Conservation (phyloP, 2,329 filamentous ascomycete species). For the Nothomitra cinnamomea region DNA sequence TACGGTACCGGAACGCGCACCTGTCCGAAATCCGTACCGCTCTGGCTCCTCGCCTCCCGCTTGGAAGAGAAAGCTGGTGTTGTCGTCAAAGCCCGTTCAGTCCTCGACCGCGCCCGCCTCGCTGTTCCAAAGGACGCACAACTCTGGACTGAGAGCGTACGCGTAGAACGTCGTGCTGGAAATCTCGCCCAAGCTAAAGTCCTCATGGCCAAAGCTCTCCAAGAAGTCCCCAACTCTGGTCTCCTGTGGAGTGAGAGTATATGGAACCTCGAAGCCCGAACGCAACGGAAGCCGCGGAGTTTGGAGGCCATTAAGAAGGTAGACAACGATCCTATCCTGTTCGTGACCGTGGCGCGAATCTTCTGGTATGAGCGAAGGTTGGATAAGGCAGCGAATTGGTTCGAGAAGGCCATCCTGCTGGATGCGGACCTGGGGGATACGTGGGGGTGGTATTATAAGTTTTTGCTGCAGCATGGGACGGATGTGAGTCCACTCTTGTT, state of each 20-base stretch:
- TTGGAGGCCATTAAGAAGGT: constrained; percentile 95
- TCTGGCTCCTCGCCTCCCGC: constrained; percentile 80
- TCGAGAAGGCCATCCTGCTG: constrained; percentile 81
- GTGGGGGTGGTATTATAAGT: constrained; percentile 98
- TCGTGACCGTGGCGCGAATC: constrained; percentile 82
- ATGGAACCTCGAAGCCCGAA: constrained; percentile 80
- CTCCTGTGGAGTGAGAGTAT: constrained; percentile 89
- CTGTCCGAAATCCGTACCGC: constrained; percentile 63
- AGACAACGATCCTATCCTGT: constrained; percentile 76
- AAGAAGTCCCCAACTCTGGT: constrained; percentile 77
- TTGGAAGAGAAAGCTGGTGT: constrained; percentile 75
- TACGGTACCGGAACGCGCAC: constrained; percentile 79
- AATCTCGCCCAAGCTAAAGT: constrained; percentile 73
- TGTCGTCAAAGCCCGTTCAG: constrained; percentile 79
- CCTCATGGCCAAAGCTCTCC: constrained; percentile 82
- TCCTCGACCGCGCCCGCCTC: constrained; percentile 79
- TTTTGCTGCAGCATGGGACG: constrained; percentile 79
- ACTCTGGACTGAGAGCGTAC: constrained; percentile 86
- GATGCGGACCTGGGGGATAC: constrained; percentile 80
- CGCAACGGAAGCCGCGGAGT: constrained; percentile 78
- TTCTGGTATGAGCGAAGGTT: constrained; percentile 89
- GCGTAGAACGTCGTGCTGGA: constrained; percentile 74
- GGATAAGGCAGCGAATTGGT: constrained; percentile 93
- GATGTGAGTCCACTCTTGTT: constrained; percentile 31
- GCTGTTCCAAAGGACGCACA: constrained; percentile 71